Evolutionary conservation across 2,329 filamentous ascomycete species (phyloP).

Genomic region (Talaromyces sp.): DNA sequence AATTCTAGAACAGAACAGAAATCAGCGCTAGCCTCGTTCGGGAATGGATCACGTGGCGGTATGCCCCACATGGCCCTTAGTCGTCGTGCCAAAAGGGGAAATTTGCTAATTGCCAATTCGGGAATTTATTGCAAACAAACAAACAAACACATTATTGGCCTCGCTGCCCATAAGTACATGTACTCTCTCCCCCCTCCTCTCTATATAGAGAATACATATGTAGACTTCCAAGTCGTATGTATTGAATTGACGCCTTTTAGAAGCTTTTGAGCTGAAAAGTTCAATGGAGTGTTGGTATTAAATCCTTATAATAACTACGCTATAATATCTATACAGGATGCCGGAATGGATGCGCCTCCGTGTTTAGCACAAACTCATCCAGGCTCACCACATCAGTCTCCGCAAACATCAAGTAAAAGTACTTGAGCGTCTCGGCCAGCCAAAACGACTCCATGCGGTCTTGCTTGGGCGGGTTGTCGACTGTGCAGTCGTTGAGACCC

Average conservation of each 20-base stretch:
- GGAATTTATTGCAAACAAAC: neutral
- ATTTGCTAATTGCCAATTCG: neutral
- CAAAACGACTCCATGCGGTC: constrained; percentile 86
- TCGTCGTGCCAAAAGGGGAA: neutral
- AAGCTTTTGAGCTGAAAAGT: too few relatives aligned
- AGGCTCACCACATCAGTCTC: constrained; percentile 60
- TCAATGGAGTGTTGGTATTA: too few relatives aligned
- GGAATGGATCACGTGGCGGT: neutral
- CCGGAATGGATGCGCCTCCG: constrained; percentile 50
- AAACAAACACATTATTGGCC: too few relatives aligned
- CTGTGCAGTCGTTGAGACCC: constrained; percentile 31
- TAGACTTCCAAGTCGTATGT: too few relatives aligned
- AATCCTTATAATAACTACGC: too few relatives aligned
- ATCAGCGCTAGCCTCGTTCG: neutral
- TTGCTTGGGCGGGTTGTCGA: constrained; percentile 29
- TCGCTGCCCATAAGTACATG: too few relatives aligned
- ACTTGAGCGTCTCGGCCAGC: constrained; percentile 87
- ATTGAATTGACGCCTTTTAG: too few relatives aligned
- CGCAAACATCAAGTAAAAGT: constrained; percentile 79
- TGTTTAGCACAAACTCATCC: constrained; percentile 63
- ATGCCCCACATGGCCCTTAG: neutral
- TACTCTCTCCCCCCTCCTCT: too few relatives aligned
- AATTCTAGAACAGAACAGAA: neutral
- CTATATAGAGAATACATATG: too few relatives aligned
- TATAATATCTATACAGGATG: constrained; percentile 20